Evolutionary conservation across 192 early-diverging fungal species (phyloP).

Genomic region (Endogone sp.): DNA sequence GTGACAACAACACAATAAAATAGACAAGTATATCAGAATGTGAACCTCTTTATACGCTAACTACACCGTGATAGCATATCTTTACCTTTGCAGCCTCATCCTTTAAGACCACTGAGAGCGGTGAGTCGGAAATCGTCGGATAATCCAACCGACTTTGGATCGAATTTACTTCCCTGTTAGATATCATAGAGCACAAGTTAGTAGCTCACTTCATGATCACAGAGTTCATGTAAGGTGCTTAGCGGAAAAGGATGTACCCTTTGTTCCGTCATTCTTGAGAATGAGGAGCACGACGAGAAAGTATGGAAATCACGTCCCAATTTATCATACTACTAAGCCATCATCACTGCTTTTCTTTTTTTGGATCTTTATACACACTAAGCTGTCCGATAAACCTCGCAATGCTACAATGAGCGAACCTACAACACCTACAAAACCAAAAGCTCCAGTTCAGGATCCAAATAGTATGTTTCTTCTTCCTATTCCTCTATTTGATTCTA

Average conservation of each 20-base stretch:
- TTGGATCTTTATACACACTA: background rate
- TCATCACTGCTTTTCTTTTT: background rate
- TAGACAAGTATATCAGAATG: too few species aligned
- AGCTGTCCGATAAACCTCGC: background rate
- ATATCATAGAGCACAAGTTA: background rate
- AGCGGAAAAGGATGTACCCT: background rate
- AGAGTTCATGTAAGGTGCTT: too few species aligned
- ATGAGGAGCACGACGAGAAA: too few species aligned
- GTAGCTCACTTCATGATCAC: too few species aligned
- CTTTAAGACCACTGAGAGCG: slow-evolving; percentile 4
- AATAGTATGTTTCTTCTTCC: background rate
- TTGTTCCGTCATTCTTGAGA: background rate
- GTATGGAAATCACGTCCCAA: too few species aligned
- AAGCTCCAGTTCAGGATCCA: background rate
- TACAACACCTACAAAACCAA: background rate
- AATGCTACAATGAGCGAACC: background rate
- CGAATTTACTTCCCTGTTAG: background rate
- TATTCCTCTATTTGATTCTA: background rate
- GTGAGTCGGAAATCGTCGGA: slow-evolving; percentile 1
- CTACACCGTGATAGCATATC: too few species aligned
- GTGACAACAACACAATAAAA: background rate
- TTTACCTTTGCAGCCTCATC: slow-evolving; percentile 5
- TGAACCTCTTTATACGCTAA: too few species aligned
- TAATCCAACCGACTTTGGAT: background rate
- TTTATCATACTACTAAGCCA: too few species aligned